A percentile compares a stretch with the other conserved stretches of the same genome.
These are phyloP conservation scores for Pyropia haitanensis DNA, from an alignment of 23 red algal genomes.

Conservation along the genomic window DNA sequence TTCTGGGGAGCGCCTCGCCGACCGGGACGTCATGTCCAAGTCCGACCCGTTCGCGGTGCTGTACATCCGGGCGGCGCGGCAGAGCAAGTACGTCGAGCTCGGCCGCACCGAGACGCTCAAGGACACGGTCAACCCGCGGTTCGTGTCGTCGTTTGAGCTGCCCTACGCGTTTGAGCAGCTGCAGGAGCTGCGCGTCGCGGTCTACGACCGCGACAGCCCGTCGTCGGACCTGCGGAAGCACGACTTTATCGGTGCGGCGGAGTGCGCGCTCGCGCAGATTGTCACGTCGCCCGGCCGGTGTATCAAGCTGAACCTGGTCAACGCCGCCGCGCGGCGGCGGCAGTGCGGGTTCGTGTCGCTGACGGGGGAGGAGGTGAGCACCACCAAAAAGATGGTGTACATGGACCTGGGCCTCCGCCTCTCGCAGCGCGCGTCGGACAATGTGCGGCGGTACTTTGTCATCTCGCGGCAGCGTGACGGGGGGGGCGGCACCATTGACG, in stretches of 20 bases:
- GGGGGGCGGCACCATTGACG: no score
- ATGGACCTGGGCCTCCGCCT: no score
- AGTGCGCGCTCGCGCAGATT: slow-evolving; percentile 4
- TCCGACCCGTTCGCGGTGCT: slow-evolving; percentile 13
- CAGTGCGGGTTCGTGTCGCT: no score
- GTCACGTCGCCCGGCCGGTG: background rate
- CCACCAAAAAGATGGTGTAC: no score
- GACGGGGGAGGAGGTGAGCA: no score
- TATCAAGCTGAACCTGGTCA: no score
- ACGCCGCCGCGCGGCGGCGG: no score
- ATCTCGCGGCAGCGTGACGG: no score
- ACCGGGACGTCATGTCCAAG: slow-evolving; percentile 22
- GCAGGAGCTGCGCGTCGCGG: slow-evolving; percentile 8
- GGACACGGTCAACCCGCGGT: slow-evolving; percentile 7
- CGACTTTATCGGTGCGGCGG: slow-evolving; percentile 19
- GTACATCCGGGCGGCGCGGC: slow-evolving; percentile 5
- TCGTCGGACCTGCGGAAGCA: slow-evolving; percentile 6
- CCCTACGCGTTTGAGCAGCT: slow-evolving; percentile 4
- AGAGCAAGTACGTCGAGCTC: slow-evolving; percentile 6
- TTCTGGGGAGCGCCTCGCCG: background rate
- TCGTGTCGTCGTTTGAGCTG: background rate
- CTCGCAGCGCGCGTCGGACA: no score
- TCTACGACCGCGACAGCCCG: slow-evolving; percentile 10
- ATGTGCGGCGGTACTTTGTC: no score
- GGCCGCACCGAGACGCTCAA: slow-evolving; percentile 12